Evolutionary conservation across 2,329 filamentous ascomycete genomes (phyloP), one percentile per base, ranked within the genome.

Genomic region (Colletotrichum australisinense): DNA sequence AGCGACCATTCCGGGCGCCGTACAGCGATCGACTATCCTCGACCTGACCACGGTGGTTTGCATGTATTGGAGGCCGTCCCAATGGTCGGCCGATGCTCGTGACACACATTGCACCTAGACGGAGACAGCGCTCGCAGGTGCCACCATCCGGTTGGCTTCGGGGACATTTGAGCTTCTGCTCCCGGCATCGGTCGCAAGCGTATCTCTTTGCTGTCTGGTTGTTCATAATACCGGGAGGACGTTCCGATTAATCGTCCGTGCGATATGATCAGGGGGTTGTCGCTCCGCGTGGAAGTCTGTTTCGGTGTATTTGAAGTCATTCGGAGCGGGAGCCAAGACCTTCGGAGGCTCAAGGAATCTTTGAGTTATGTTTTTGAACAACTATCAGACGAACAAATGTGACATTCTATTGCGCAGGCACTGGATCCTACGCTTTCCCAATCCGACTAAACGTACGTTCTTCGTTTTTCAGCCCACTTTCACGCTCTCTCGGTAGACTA

Each of bases 111-210:
- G 56, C 56, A 35, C 56, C 30, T 28, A 59, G 30, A 38, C 56
- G 56, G 11, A 59, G 28, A 38, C 56, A 59, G 19, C 56, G 56
- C 28, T 59, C 56, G 35, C 56, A 59, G 30, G 56, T 35, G 8
- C 16, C 56, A 14, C 19, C 35, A n/a, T 59, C 56, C 56, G 56
- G 30, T 19, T 59, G 56, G 56, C 30, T 59, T 59, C 56, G 56
- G 30, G 56, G 16, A 59, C 56, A 59, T 59, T 38, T 35, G 30
- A 59, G 56, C 56, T 59, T 59, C 56, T 59, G 56, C 12, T 59
- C 56, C 56, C 56, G 56, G 30, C 56, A 59, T 8, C 56, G 56
- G 56, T 59, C 56, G 56, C 56, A 59, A 38, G 56, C 56, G 12
- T 59, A 59, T 59, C 56, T 35, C 56, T 59, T 59, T 5, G 56